A percentile compares a stretch with the other conserved stretches of the same genome.
Evolutionary conservation across 2,329 filamentous ascomycete species (phyloP).

Genomic region (Fusarium algeriense): DNA sequence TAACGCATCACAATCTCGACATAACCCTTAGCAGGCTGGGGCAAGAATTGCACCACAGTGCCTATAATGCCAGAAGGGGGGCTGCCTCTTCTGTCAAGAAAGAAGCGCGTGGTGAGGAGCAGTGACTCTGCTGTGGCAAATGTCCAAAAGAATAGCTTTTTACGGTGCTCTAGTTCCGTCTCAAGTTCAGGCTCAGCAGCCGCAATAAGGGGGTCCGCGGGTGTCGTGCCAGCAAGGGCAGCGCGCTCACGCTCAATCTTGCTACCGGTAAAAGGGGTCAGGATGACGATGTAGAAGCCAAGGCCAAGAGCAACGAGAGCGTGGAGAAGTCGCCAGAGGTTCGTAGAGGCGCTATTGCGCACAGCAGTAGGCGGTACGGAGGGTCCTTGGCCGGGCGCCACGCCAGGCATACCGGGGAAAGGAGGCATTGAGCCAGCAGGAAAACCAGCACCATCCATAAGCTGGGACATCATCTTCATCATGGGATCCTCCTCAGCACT

Average conservation of each 20-base stretch:
- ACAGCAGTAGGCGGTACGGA: constrained; percentile 49
- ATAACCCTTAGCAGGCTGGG: constrained; percentile 72
- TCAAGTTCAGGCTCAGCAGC: constrained; percentile 45
- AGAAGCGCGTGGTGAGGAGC: constrained; percentile 77
- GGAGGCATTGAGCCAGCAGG: constrained; percentile 48
- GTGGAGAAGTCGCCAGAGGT: constrained; percentile 80
- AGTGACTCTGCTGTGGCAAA: constrained; percentile 83
- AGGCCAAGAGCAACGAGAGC: constrained; percentile 77
- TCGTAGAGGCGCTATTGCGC: constrained; percentile 53
- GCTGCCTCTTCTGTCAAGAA: constrained; percentile 72
- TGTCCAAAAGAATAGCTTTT: constrained; percentile 75
- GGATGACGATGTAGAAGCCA: constrained; percentile 76
- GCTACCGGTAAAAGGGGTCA: constrained; percentile 76
- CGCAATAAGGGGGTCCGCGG: constrained; percentile 39
- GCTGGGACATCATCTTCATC: constrained; percentile 80
- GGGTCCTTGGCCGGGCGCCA: constrained; percentile 47
- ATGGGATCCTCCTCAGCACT: constrained; percentile 51
- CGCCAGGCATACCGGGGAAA: constrained; percentile 55
- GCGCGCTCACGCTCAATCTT: constrained; percentile 68
- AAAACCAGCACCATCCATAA: constrained; percentile 64
- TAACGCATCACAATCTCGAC: constrained; percentile 73
- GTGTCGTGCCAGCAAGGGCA: constrained; percentile 45
- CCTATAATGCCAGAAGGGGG: constrained; percentile 73
- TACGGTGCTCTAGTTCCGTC: constrained; percentile 51
- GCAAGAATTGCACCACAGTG: constrained; percentile 73